Base-by-base conservation (phyloP, 2,329 filamentous ascomycete genomes). In the Epicoccum sorghinum region DNA sequence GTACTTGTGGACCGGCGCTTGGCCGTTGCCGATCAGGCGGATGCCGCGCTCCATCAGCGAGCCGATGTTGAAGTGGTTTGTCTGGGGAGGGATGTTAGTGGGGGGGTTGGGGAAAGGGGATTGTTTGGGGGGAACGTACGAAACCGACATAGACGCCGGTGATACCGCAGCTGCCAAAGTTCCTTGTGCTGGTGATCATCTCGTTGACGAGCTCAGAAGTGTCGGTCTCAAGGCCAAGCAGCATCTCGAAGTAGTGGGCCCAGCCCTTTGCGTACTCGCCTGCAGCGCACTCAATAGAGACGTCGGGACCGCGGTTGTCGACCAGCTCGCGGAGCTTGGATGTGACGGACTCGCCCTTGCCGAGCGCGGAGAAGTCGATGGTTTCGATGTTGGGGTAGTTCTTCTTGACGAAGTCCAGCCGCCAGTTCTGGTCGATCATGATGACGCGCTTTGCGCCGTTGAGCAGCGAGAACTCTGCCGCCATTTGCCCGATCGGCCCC, bases 41-140 rank as follows among this genome's bases (percentile, higher is more conserved):
- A 96, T 86, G n/a, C 91, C 91, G 29, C 89, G 86, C 76, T 96
- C 86, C 91, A 96, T 96, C 12, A 96, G 70, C 0, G 89, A 87
- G 8, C 91, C 90, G 62, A 93, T 87, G 75, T 91, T 91, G 80
- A 93, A 90, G 73, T 91, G 88, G 75, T 91, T 92, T 22, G 88
- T 90, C 82, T 87, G 25, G 7, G 7, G 10, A 2, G 32, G 8
- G 2, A 22, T 29, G 45, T 47, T 43, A 53, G 39, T 0, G 5
- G 7, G 23, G 22, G 32, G 38, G 24, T 12, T 22, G 30, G 37
- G 23, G 44, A 23, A 25, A 6, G 4, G n/a, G 3, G 25, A 29
- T 29, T 29, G 27, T 29, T 29, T 3, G 14, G 25, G 13, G 12
- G 14, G n/a, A n/a, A 78, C 79, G 70, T 72, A 82, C 80, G 69